These are phyloP conservation scores for Vanrija pseudolonga DNA, from an alignment of 1,284 basidiomycete genomes.

Conservation along the genomic window DNA sequence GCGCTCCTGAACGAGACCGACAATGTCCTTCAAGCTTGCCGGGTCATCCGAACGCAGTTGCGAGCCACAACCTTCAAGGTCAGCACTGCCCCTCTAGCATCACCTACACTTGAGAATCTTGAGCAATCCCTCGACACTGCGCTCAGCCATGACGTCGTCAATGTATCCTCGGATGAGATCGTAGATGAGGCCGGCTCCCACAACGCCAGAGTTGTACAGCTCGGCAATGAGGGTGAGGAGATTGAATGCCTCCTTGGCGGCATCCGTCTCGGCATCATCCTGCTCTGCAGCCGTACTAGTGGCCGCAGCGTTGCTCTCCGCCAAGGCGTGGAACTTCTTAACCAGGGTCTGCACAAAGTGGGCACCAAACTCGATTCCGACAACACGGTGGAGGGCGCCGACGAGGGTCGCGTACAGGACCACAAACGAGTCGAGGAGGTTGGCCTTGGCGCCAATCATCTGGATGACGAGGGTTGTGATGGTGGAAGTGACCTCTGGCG, in stretches of 20 bases:
- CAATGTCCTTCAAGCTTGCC: slow-evolving; percentile 55
- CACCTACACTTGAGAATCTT: slow-evolving; percentile 77
- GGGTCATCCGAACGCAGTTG: slow-evolving; percentile 71
- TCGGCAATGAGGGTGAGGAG: slow-evolving; percentile 83
- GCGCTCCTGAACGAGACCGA: slow-evolving; percentile 66
- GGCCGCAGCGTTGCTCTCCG: not conserved
- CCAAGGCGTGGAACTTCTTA: slow-evolving; percentile 13
- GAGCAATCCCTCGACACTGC: slow-evolving; percentile 79
- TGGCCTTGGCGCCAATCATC: slow-evolving; percentile 76
- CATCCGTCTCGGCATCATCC: slow-evolving; percentile 13
- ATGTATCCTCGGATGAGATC: slow-evolving; percentile 82
- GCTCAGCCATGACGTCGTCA: slow-evolving; percentile 61
- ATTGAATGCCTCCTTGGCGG: slow-evolving; percentile 78
- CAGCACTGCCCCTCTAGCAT: not conserved
- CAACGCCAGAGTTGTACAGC: slow-evolving; percentile 91
- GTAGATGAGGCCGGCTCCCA: slow-evolving; percentile 82
- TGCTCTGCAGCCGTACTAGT: slow-evolving; percentile 7
- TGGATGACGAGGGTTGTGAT: slow-evolving; percentile 75
- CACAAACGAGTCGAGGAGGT: slow-evolving; percentile 84
- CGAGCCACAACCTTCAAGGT: slow-evolving; percentile 66
- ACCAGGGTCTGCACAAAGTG: slow-evolving; percentile 52
- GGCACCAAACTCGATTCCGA: slow-evolving; percentile 87
- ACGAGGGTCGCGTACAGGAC: slow-evolving; percentile 86
- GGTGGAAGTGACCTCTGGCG: slow-evolving; percentile 72
- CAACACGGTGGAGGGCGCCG: slow-evolving; percentile 73